Evolutionary conservation across 441 rosid species (phyloP).

Genomic region (Arabidopsis lyrata): DNA sequence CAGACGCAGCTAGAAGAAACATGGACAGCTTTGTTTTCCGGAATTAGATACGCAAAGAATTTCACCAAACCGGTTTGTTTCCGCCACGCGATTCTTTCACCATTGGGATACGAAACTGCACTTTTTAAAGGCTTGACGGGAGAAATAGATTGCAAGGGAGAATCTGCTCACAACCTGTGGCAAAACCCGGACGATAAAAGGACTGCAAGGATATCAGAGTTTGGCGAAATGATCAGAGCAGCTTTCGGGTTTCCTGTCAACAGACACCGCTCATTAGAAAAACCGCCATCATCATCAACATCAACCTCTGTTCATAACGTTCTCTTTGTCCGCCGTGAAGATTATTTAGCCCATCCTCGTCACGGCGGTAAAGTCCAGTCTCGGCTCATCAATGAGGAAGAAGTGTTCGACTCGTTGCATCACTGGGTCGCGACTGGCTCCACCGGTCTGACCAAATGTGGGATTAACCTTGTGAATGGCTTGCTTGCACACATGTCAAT

Average conservation of each 20-base stretch:
- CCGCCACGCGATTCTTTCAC: conserved; percentile 77
- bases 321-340: conserved; percentile 90
- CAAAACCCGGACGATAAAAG: conserved; percentile 63
- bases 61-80: conserved; percentile 85
- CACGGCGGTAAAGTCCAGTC: conserved; percentile 83
- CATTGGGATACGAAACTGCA: conserved; percentile 85
- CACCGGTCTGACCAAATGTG: conserved; percentile 60
- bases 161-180: conserved; percentile 69
- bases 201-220: conserved; percentile 86
- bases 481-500: conserved; percentile 88
- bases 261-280: conserved; percentile 60
- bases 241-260: conserved; percentile 74
- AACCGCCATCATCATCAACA: conserved; percentile 34
- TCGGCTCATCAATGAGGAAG: conserved; percentile 85
- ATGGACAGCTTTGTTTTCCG: conserved; percentile 84
- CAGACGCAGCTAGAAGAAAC: conserved; percentile 93
- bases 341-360: conserved; percentile 95
- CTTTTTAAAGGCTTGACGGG: conserved; percentile 73
- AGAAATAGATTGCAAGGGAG: conserved; percentile 68
- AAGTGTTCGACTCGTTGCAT: conserved; percentile 70
- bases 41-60: conserved; percentile 73
- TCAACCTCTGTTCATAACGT: conserved; percentile 52
- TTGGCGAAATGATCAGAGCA: conserved; percentile 90
- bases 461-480: conserved; percentile 79
- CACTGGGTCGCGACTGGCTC: conserved; percentile 59